A percentile compares a stretch with the other conserved stretches of the same genome.
These are phyloP conservation scores for Picochlorum sp. DNA, from an alignment of 139 green algal genomes.

Conservation along the genomic window DNA sequence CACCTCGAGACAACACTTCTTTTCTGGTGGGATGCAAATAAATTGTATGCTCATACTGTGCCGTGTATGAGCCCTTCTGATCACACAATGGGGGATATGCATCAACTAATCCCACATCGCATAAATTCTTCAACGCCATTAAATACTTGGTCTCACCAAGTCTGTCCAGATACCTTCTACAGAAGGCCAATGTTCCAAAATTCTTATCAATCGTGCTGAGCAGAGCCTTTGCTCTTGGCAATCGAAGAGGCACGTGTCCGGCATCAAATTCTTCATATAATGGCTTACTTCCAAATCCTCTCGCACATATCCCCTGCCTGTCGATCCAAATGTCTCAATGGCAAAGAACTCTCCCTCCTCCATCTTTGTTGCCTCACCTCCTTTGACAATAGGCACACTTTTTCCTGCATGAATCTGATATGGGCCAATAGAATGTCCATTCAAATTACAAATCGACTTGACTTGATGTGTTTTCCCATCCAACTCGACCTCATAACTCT, in stretches of 20 bases:
- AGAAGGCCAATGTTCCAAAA: constrained; percentile 99
- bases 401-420: constrained; percentile 96
- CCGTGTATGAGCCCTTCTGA: constrained; percentile 84
- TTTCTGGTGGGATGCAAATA: constrained; percentile 90
- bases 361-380: constrained; percentile 85
- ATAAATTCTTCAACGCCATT: constrained; percentile 98
- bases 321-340: constrained; percentile 98
- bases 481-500: constrained; percentile 93
- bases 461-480: constrained; percentile 83
- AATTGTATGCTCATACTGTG: constrained; percentile 98
- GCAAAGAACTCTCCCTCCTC: constrained; percentile 99
- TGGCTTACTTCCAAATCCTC: constrained; percentile 97
- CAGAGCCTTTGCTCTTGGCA: constrained; percentile 89
- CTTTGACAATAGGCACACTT: constrained; percentile 75
- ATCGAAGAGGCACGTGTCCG: constrained; percentile 80
- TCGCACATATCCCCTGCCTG: constrained; percentile 82
- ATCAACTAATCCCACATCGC: constrained; percentile 84
- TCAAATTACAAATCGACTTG: constrained; percentile 83
- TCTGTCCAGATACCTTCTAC: constrained; percentile 87
- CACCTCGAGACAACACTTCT: constrained; percentile 88
- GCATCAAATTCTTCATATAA: constrained; percentile 98
- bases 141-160: constrained; percentile 97
- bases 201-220: constrained; percentile 90
- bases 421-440: constrained; percentile 91
- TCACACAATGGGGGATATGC: constrained; percentile 94